Percentiles rank a stretch among this genome's conserved stretches.
These are phyloP conservation scores for Penicillium italicum DNA, from an alignment of 2,329 filamentous ascomycete genomes.

Conservation along the genomic window DNA sequence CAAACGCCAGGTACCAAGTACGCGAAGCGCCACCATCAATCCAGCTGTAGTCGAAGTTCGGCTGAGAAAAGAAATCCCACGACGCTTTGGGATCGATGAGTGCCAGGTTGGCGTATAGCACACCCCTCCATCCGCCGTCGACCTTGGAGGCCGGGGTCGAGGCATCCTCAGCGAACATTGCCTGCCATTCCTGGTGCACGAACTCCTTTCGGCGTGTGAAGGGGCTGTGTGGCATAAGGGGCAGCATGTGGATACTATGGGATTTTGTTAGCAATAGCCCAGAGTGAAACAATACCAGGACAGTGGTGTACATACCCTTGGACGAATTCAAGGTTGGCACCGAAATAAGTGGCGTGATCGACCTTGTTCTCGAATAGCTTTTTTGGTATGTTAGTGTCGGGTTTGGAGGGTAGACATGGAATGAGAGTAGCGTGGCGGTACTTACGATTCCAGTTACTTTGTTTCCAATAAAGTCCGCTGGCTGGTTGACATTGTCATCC, in stretches of 20 bases:
- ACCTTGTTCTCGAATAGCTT: slow-evolving; percentile 89
- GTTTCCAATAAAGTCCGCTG: slow-evolving; percentile 74
- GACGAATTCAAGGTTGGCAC: slow-evolving; percentile 66
- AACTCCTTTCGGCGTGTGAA: slow-evolving; percentile 66
- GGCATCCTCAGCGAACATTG: slow-evolving; percentile 67
- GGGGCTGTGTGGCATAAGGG: slow-evolving; percentile 64
- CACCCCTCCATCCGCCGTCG: slow-evolving; percentile 76
- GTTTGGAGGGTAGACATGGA: not conserved
- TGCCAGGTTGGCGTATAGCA: slow-evolving; percentile 78
- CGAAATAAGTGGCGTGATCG: slow-evolving; percentile 90
- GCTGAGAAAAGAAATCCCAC: slow-evolving; percentile 70
- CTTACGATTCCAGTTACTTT: slow-evolving; percentile 60
- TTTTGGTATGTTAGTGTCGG: not conserved
- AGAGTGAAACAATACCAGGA: slow-evolving; percentile 1
- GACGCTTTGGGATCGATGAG: slow-evolving; percentile 67
- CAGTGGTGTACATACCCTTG: slow-evolving; percentile 45
- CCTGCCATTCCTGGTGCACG: slow-evolving; percentile 76
- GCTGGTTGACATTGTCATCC: slow-evolving; percentile 66
- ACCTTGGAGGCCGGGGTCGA: slow-evolving; percentile 56
- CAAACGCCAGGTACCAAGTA: slow-evolving; percentile 80
- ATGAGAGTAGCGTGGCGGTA: not conserved
- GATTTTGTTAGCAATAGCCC: slow-evolving; percentile 21
- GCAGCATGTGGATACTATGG: slow-evolving; percentile 78
- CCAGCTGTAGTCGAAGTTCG: slow-evolving; percentile 63
- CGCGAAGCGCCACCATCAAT: slow-evolving; percentile 72